Percentiles rank a stretch among this genome's conserved stretches.
These are phyloP conservation scores for Westerdykella sp. DNA, from an alignment of 2,329 filamentous ascomycete genomes.

Conservation along the genomic window DNA sequence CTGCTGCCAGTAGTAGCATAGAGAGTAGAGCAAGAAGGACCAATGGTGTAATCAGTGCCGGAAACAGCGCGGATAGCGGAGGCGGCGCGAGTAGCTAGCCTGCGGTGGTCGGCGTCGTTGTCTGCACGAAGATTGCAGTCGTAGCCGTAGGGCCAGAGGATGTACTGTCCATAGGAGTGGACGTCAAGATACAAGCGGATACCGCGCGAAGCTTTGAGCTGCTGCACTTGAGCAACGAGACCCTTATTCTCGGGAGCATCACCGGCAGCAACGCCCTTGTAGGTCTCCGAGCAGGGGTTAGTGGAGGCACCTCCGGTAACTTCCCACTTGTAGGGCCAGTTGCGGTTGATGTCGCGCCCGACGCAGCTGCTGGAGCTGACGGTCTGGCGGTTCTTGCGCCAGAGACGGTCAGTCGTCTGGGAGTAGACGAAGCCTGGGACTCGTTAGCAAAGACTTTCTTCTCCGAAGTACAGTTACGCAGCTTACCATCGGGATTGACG, in stretches of 20 bases:
- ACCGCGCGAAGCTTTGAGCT: slow-evolving; percentile 41
- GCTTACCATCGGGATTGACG: slow-evolving; percentile 17
- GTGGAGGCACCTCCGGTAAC: slow-evolving; percentile 31
- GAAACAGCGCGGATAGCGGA: slow-evolving; percentile 52
- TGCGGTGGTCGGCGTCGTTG: slow-evolving; percentile 46
- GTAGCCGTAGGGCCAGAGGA: slow-evolving; percentile 49
- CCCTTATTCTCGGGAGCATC: slow-evolving; percentile 31
- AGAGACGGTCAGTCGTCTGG: slow-evolving; percentile 36
- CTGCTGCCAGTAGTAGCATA: slow-evolving; percentile 49
- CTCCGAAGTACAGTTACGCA: neutral
- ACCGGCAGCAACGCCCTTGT: slow-evolving; percentile 29
- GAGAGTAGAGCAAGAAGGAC: slow-evolving; percentile 53
- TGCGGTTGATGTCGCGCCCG: slow-evolving; percentile 36
- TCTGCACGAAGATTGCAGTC: slow-evolving; percentile 45
- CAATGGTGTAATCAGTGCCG: slow-evolving; percentile 40
- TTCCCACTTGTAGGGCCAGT: slow-evolving; percentile 37
- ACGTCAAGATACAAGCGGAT: slow-evolving; percentile 59
- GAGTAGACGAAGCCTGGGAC: slow-evolving; percentile 32
- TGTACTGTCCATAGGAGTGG: slow-evolving; percentile 48
- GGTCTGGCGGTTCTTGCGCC: slow-evolving; percentile 37
- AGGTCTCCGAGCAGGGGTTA: slow-evolving; percentile 34
- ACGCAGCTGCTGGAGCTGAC: slow-evolving; percentile 27
- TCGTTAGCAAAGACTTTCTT: slow-evolving; percentile 4
- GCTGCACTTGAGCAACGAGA: slow-evolving; percentile 40
- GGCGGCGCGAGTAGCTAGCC: slow-evolving; percentile 44